A percentile compares a stretch with the other conserved stretches of the same genome.
These are phyloP conservation scores for Sphaerulina vaccinii DNA, from an alignment of 2,329 filamentous ascomycete genomes.

Conservation along the genomic window DNA sequence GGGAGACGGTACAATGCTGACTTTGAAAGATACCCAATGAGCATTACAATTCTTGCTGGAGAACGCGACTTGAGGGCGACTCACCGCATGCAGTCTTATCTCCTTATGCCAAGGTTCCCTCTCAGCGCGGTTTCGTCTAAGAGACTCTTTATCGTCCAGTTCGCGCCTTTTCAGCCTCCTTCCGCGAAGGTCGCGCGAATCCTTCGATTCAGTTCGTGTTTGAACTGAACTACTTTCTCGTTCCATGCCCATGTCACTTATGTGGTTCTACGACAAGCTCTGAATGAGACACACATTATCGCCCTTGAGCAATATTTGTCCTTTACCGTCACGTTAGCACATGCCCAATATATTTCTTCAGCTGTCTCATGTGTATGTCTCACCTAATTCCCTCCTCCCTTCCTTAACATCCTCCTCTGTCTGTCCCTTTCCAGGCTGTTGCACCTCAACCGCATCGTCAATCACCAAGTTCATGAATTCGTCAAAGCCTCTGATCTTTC, in stretches of 20 bases:
- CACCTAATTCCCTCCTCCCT: slow-evolving; percentile 23
- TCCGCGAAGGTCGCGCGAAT: not conserved
- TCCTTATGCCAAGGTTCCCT: not conserved
- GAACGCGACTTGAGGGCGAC: slow-evolving; percentile 15
- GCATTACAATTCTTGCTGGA: slow-evolving; percentile 38
- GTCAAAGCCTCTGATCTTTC: slow-evolving; percentile 95
- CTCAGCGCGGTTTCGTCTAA: not conserved
- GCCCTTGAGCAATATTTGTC: slow-evolving; percentile 82
- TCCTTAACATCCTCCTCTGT: slow-evolving; percentile 25
- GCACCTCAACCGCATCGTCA: slow-evolving; percentile 92
- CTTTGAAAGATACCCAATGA: slow-evolving; percentile 68
- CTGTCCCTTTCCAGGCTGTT: slow-evolving; percentile 38
- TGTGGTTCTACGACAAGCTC: slow-evolving; percentile 22
- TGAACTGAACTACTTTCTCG: not conserved
- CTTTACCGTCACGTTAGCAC: slow-evolving; percentile 43
- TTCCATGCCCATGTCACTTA: not conserved
- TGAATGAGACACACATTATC: slow-evolving; percentile 84
- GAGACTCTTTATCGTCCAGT: no score
- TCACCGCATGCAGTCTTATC: slow-evolving; percentile 6
- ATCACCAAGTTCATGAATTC: slow-evolving; percentile 99
- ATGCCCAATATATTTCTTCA: not conserved
- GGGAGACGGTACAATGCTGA: slow-evolving; percentile 34
- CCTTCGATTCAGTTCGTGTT: not conserved
- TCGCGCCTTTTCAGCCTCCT: not conserved
- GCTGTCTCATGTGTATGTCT: not conserved